phyloP scores from a whole-genome alignment of 352 stramenopile genomes.

The Saprolegnia diclina region DNA sequence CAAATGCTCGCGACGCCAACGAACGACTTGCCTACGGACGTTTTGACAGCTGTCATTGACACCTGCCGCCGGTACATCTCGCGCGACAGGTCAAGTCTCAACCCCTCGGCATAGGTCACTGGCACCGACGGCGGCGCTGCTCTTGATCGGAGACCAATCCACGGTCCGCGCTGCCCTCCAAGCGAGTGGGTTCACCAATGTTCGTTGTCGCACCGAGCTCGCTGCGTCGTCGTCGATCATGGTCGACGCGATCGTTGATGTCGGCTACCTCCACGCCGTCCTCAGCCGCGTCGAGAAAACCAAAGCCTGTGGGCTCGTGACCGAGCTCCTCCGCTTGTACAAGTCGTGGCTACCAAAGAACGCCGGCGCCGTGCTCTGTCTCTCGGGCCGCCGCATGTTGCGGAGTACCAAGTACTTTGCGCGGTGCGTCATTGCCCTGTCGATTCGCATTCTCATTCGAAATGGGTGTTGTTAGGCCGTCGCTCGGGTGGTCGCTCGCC shows the following conservation, averaged over 20 bases:
- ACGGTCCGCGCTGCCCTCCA: not conserved
- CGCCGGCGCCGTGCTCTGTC: not conserved
- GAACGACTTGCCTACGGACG: not conserved
- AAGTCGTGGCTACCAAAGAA: not conserved
- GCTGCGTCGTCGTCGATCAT: not conserved
- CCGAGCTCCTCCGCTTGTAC: conserved; percentile 8
- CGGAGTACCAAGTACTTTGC: conserved; percentile 20
- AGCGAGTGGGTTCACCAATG: not conserved
- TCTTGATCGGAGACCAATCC: conserved; percentile 4
- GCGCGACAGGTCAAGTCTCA: not conserved
- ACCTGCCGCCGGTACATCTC: not conserved
- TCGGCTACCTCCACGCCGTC: not conserved
- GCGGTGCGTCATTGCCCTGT: conserved; percentile 7
- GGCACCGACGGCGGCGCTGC: not conserved
- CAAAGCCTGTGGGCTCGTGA: conserved; percentile 13
- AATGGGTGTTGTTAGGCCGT: not conserved
- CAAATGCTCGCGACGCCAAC: not conserved
- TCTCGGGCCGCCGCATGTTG: conserved; percentile 21
- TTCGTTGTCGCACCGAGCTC: not conserved
- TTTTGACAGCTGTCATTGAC: not conserved
- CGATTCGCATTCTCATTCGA: not conserved
- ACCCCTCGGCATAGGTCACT: conserved; percentile 1
- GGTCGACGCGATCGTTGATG: conserved; percentile 9
- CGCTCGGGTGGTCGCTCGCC: conserved; percentile 2
- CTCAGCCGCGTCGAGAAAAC: conserved; percentile 22